phyloP scores from a whole-genome alignment of 306 rosid genomes.

The Castanopsis chinensis region DNA sequence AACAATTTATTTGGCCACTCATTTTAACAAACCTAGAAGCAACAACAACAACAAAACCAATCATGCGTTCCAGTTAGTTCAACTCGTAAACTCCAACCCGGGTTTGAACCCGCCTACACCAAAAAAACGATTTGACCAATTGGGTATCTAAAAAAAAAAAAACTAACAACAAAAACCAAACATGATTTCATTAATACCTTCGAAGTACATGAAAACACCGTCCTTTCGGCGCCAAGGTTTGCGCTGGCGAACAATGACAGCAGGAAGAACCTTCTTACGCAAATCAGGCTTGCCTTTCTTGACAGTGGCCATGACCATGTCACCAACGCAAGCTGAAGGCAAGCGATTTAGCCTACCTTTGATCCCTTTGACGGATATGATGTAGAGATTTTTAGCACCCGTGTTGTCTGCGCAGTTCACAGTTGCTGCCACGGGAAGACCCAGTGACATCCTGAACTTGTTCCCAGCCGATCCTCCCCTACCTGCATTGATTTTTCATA shows the following conservation, averaged over 20 bases:
- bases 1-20: too few relatives aligned
- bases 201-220: constrained; percentile 63
- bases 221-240: constrained; percentile 79
- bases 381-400: constrained; percentile 58
- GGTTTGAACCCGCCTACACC: too few relatives aligned
- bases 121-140: not conserved
- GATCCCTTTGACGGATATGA: constrained; percentile 56
- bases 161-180: not conserved
- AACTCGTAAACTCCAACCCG: too few relatives aligned
- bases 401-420: constrained; percentile 73
- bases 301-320: constrained; percentile 71
- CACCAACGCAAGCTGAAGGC: constrained; percentile 72
- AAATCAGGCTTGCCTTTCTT: constrained; percentile 70
- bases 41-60: too few relatives aligned
- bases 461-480: constrained; percentile 66
- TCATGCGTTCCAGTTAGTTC: too few relatives aligned
- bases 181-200: constrained; percentile 33
- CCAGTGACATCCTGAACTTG: constrained; percentile 76
- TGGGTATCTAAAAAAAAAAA: not conserved
- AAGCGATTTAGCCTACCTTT: constrained; percentile 61
- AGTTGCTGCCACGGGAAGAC: constrained; percentile 71
- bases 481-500: constrained; percentile 31
- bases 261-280: constrained; percentile 71
- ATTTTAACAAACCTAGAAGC: too few relatives aligned
- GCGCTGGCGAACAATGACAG: constrained; percentile 61